These are phyloP conservation scores for Lenwebbia sp. DNA, from an alignment of 345 rosid genomes.

Conservation along the genomic window DNA sequence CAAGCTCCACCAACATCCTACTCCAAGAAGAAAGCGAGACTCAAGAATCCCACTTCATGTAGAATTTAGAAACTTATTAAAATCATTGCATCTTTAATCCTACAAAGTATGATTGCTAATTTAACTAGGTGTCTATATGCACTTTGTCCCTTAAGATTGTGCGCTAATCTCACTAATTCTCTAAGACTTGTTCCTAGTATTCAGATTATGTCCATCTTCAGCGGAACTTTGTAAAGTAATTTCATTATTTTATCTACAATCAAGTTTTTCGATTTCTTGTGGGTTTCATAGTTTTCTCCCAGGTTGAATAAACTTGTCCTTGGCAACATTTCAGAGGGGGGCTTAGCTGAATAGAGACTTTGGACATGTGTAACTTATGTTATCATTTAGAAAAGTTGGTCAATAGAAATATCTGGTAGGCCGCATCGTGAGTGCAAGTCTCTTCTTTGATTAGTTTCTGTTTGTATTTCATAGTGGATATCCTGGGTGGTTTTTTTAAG, in stretches of 20 bases:
- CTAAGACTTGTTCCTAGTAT: background rate
- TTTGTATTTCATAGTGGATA: background rate
- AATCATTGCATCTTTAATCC: background rate
- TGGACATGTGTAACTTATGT: background rate
- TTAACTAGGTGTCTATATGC: background rate
- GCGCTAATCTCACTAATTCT: background rate
- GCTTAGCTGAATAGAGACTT: background rate
- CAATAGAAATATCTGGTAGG: background rate
- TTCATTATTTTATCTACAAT: background rate
- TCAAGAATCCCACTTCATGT: background rate
- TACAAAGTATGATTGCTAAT: background rate
- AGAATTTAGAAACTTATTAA: background rate
- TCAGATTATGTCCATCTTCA: background rate
- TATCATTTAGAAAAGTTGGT: background rate
- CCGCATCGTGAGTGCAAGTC: background rate
- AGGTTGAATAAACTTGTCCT: background rate
- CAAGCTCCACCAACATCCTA: background rate
- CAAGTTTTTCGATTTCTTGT: background rate
- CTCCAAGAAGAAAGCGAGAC: background rate
- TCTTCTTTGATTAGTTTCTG: background rate
- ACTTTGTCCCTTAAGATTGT: background rate
- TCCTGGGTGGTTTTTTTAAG: background rate
- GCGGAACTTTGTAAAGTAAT: background rate
- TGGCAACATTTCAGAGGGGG: background rate
- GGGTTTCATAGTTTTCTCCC: background rate